phyloP scores from a whole-genome alignment of 805 yeast species.

The Teunomyces atbi region DNA sequence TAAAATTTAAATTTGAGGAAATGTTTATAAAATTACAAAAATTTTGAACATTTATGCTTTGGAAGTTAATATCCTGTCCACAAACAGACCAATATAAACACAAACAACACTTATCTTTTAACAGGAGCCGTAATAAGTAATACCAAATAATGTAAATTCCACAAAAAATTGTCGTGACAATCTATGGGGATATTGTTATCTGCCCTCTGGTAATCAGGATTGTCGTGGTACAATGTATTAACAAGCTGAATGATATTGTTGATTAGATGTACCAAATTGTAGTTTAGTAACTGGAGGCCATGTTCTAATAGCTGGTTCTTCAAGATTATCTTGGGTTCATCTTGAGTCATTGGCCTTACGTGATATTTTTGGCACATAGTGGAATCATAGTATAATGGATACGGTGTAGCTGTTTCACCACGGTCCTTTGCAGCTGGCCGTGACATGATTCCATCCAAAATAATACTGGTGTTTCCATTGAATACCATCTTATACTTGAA shows the following conservation, averaged over 20 bases:
- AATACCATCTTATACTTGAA: slow-evolving; percentile 28
- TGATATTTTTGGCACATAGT: slow-evolving; percentile 17
- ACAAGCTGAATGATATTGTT: slow-evolving; percentile 18
- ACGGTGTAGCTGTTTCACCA: slow-evolving; percentile 8
- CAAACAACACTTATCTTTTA: not conserved
- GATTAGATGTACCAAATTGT: slow-evolving; percentile 27
- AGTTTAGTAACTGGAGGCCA: slow-evolving; percentile 31
- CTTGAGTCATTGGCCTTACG: slow-evolving; percentile 4
- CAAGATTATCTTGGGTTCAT: not conserved
- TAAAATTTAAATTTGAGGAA: no score
- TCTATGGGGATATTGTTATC: slow-evolving; percentile 32
- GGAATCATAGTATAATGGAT: slow-evolving; percentile 30
- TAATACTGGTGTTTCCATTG: slow-evolving; percentile 19
- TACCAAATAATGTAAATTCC: slow-evolving; percentile 38
- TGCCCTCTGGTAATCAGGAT: slow-evolving; percentile 6
- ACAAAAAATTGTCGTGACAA: slow-evolving; percentile 38
- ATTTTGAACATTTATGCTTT: not conserved
- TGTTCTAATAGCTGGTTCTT: slow-evolving; percentile 30
- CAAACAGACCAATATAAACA: no score
- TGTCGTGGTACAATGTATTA: slow-evolving; percentile 10
- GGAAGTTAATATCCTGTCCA: no score
- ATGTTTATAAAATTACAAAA: not conserved
- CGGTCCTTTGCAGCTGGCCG: not conserved
- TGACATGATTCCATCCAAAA: slow-evolving; percentile 22
- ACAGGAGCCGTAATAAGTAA: slow-evolving; percentile 30